Evolutionary conservation across 2,329 filamentous ascomycete genomes (phyloP).

Genomic region (Pleomassaria siparia): DNA sequence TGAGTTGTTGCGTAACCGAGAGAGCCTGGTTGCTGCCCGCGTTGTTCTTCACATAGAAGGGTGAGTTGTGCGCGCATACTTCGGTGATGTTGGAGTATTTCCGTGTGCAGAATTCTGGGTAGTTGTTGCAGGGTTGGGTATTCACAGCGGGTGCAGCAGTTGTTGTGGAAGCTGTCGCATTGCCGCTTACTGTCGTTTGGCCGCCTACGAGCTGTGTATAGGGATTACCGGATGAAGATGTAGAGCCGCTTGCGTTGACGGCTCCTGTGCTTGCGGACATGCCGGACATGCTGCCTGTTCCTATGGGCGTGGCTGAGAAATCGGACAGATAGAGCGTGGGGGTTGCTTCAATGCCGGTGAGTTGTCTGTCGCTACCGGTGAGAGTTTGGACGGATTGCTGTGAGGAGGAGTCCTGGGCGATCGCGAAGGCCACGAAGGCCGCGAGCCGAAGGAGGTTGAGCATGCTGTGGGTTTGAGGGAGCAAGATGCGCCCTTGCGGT

Average conservation of each 20-base stretch:
- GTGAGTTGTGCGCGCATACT: constrained; percentile 45
- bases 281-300: constrained; percentile 19
- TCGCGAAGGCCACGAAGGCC: constrained; percentile 24
- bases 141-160: constrained; percentile 37
- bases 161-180: constrained; percentile 27
- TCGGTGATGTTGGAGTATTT: constrained; percentile 47
- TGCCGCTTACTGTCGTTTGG: constrained; percentile 16
- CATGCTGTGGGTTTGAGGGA: neutral
- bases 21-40: constrained; percentile 42
- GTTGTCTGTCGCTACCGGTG: constrained; percentile 12
- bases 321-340: constrained; percentile 31
- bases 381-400: constrained; percentile 28
- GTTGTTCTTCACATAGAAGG: constrained; percentile 38
- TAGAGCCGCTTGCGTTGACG: constrained; percentile 25
- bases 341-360: constrained; percentile 23
- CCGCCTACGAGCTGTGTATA: constrained; percentile 30
- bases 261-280: constrained; percentile 15
- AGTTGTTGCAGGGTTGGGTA: constrained; percentile 47
- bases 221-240: constrained; percentile 17
- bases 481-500: neutral
- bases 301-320: constrained; percentile 31
- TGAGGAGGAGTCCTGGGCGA: constrained; percentile 30
- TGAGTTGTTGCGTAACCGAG: constrained; percentile 40
- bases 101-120: constrained; percentile 42
- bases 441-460: constrained; percentile 24